phyloP scores from a whole-genome alignment of 345 rosid species.

The Salix suchowensis region DNA sequence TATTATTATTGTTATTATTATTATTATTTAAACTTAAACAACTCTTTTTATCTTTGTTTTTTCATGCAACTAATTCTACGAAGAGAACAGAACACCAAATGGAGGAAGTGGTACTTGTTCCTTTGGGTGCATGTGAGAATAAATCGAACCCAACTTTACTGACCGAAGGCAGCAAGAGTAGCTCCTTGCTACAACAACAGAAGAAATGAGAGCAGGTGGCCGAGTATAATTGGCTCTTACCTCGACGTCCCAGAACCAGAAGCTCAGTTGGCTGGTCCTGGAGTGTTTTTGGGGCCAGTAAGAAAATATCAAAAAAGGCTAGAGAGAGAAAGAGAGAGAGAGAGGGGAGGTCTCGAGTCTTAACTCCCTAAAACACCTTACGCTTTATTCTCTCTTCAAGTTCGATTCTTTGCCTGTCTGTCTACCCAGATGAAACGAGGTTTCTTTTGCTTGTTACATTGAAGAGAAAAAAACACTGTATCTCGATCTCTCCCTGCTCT shows the following conservation, averaged over 20 bases:
- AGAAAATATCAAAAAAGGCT: conserved; percentile 12
- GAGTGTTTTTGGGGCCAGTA: conserved; percentile 5
- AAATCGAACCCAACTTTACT: conserved; percentile 25
- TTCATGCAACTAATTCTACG: neutral
- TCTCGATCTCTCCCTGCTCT: conserved; percentile 1
- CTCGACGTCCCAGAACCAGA: neutral
- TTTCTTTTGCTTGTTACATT: conserved; percentile 10
- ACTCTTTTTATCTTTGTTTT: neutral
- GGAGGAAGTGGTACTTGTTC: conserved; percentile 2
- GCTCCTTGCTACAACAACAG: too few species aligned
- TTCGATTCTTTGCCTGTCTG: conserved; percentile 46
- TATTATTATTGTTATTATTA: neutral
- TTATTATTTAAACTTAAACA: neutral
- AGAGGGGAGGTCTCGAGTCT: conserved; percentile 9
- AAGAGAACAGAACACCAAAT: conserved; percentile 15
- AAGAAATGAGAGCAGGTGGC: conserved; percentile 18
- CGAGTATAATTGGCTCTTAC: conserved; percentile 20
- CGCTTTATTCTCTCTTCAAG: conserved; percentile 51
- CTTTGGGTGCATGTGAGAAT: neutral
- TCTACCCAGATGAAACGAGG: conserved; percentile 39
- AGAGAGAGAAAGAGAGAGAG: conserved; percentile 9
- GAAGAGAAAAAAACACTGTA: conserved; percentile 13
- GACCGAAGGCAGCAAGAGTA: conserved; percentile 20
- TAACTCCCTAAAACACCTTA: conserved; percentile 4
- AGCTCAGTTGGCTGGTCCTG: conserved; percentile 7